Base-by-base conservation (phyloP, 192 early-diverging fungal genomes). In the Coemansia sp. region DNA sequence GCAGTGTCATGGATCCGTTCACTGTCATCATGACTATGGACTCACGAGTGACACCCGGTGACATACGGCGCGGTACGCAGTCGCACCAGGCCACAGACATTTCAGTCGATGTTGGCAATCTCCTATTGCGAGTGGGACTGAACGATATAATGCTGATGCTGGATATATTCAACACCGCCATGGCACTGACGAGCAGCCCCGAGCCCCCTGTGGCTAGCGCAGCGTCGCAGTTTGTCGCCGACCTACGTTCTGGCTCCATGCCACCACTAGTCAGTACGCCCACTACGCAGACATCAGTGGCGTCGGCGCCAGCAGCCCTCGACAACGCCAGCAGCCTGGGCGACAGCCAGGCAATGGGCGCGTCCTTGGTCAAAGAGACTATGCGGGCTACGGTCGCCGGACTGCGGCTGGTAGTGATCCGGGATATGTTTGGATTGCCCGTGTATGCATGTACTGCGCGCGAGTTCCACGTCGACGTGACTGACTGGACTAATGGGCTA, bases 351-450 rank as follows among this genome's bases (percentile, higher is more conserved):
- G 15, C 46, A 5, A 10, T 10, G 46, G 46, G 46, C 19, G 19
- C 46, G 0, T 50, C n/a, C 6, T 68, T 82, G 10, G 55, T 83
- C 60, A 77, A 83, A 56, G 76, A 83, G 56, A 83, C 76, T 6
- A 78, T 83, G 72, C 76, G 81, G 0, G 73, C 64, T 8, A 78
- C 81, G 0, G 64, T 83, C 0, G 81, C 72, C 11, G 71, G 73
- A 31, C 44, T 83, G 66, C 76, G 81, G 0, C 29, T 96, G 1
- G 87, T 99, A 41, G 71, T 98, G 15, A 98, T 99, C 61, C 94
- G 96, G 61, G 96, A 99, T 71, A 86, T 94, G 74, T 92, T 96
- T 73, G 92, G 97, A 65, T 83, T 97, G 62, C 97, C 95, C 0
- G 91, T 97, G 78, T 86, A 95, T 53, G 95, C 97, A 51, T 76